phyloP scores from a whole-genome alignment of 2,329 filamentous ascomycete genomes.

The Venturia pyrina region DNA sequence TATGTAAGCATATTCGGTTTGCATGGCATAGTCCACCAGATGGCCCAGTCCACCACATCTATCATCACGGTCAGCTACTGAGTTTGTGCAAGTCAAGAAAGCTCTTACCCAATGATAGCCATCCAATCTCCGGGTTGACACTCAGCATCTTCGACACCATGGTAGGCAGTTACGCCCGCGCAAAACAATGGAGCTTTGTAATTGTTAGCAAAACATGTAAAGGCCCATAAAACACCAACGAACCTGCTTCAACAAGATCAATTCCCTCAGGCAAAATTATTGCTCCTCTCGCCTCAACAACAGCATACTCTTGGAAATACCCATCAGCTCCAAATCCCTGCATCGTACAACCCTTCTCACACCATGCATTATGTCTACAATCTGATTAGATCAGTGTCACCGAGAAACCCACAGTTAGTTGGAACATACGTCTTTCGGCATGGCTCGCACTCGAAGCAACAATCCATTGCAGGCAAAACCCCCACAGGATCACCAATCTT shows the following conservation, averaged over 20 bases:
- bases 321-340: conserved; percentile 26
- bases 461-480: conserved; percentile 24
- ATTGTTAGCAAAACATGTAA: not conserved
- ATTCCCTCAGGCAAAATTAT: conserved; percentile 29
- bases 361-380: conserved; percentile 10
- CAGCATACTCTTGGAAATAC: conserved; percentile 39
- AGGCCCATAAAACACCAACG: conserved; percentile 16
- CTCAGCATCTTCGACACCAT: conserved; percentile 24
- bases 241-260: conserved; percentile 27
- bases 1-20: conserved; percentile 21
- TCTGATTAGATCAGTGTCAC: conserved; percentile 14
- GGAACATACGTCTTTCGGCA: conserved; percentile 17
- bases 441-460: conserved; percentile 23
- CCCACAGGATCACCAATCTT: conserved; percentile 24
- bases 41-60: conserved; percentile 22
- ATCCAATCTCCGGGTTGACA: conserved; percentile 28
- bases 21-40: conserved; percentile 12
- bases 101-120: conserved; percentile 28
- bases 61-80: not conserved
- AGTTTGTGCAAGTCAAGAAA: too few species aligned
- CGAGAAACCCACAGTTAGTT: conserved; percentile 10
- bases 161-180: conserved; percentile 36
- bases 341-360: conserved; percentile 10
- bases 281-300: conserved; percentile 36
- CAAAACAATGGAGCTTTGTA: conserved; percentile 35